These are phyloP conservation scores for Albophoma yamanashiensis DNA, from an alignment of 2,329 filamentous ascomycete species.

Conservation along the genomic window DNA sequence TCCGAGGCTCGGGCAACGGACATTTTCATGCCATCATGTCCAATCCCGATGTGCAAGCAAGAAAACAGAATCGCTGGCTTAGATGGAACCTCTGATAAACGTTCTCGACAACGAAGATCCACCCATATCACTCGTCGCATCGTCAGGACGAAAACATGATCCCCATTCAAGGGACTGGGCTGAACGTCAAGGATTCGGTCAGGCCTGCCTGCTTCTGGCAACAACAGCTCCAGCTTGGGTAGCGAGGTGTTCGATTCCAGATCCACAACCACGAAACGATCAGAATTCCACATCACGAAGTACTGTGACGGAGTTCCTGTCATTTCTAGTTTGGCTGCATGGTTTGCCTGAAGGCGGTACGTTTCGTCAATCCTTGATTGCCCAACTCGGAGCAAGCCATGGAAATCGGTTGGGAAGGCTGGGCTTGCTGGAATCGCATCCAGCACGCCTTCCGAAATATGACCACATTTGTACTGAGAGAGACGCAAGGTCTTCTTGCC, in stretches of 20 bases:
- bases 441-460: conserved; percentile 29
- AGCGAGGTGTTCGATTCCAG: conserved; percentile 19
- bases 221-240: conserved; percentile 15
- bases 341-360: conserved; percentile 8
- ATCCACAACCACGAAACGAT: conserved; percentile 23
- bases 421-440: conserved; percentile 19
- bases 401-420: conserved; percentile 20
- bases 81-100: conserved; percentile 1
- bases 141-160: conserved; percentile 50
- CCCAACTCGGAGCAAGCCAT: conserved; percentile 33
- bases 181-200: conserved; percentile 46
- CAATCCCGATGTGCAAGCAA: conserved; percentile 17
- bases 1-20: conserved; percentile 14
- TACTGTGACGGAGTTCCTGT: conserved; percentile 5
- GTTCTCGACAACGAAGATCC: conserved; percentile 20
- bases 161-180: conserved; percentile 31
- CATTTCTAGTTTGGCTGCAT: conserved; percentile 1
- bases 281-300: conserved; percentile 25
- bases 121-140: conserved; percentile 38
- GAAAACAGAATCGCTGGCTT: conserved; percentile 15
- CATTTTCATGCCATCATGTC: conserved; percentile 15
- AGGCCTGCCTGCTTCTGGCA: conserved; percentile 10
- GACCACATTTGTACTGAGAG: conserved; percentile 27
- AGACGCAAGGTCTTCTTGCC: conserved; percentile 22
- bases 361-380: conserved; percentile 10